These are phyloP conservation scores for Mycena galericulata DNA, from an alignment of 768 basidiomycete genomes.

Conservation along the genomic window DNA sequence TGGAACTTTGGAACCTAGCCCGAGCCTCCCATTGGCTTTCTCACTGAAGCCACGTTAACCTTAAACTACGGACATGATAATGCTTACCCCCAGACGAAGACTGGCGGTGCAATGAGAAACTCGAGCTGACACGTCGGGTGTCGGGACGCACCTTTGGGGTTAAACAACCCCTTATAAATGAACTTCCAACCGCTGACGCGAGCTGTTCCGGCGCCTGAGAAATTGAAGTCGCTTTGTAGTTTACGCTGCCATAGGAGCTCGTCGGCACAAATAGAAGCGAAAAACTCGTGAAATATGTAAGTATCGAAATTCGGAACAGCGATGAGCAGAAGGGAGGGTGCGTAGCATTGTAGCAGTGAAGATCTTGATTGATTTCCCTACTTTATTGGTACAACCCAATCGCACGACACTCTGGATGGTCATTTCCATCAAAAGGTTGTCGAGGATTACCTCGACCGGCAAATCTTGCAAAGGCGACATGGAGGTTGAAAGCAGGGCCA, in stretches of 20 bases:
- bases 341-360: no score
- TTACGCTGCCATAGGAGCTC: constrained; percentile 86
- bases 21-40: constrained; percentile 72
- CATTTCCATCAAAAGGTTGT: constrained; percentile 74
- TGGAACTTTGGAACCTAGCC: constrained; percentile 53
- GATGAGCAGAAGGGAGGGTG: no score
- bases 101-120: constrained; percentile 39
- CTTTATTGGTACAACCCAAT: constrained; percentile 72
- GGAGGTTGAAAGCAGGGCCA: constrained; percentile 19
- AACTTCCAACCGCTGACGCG: constrained; percentile 83
- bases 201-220: constrained; percentile 77
- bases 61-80: constrained; percentile 2
- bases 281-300: constrained; percentile 52
- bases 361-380: constrained; percentile 28
- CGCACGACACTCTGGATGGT: constrained; percentile 65
- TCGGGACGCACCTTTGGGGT: constrained; percentile 70
- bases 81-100: constrained; percentile 65
- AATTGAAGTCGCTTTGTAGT: constrained; percentile 80
- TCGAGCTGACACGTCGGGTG: constrained; percentile 1
- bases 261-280: constrained; percentile 71
- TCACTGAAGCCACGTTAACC: constrained; percentile 56
- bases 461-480: constrained; percentile 63
- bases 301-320: constrained; percentile 4
- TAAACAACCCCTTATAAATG: constrained; percentile 78
- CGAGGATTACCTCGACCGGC: constrained; percentile 83